Conservation (phyloP, 345 rosid species). For the Populus alba region DNA sequence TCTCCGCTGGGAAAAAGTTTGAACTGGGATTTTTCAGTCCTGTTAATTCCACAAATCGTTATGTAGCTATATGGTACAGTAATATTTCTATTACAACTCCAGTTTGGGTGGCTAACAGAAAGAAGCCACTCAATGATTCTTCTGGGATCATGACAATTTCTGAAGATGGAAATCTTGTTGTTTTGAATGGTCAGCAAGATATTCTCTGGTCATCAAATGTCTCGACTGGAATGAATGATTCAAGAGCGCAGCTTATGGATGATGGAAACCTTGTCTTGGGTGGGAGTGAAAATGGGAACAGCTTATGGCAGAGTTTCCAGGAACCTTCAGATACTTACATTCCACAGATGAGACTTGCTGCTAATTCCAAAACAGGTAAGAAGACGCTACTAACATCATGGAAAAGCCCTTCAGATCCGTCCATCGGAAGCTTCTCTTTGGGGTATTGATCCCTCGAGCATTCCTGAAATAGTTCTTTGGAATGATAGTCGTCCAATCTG, state of each 20-base stretch:
- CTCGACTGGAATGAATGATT: constrained; percentile 10
- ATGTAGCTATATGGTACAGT: constrained; percentile 12
- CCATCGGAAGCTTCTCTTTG: constrained; percentile 39
- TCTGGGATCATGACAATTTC: constrained; percentile 33
- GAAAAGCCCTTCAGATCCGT: constrained; percentile 55
- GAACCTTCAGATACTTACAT: constrained; percentile 32
- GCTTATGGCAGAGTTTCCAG: constrained; percentile 40
- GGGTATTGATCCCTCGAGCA: constrained; percentile 26
- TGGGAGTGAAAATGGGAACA: constrained; percentile 17
- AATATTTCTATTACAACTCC: neutral
- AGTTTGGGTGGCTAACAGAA: constrained; percentile 14
- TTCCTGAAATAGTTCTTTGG: constrained; percentile 44
- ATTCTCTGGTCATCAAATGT: constrained; percentile 56
- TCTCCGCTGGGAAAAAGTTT: no score
- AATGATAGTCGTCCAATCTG: constrained; percentile 37
- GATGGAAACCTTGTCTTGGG: constrained; percentile 52
- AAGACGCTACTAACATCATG: constrained; percentile 45
- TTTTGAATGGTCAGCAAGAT: constrained; percentile 33
- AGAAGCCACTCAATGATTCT: constrained; percentile 16
- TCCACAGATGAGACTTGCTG: constrained; percentile 39
- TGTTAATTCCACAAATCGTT: constrained; percentile 1
- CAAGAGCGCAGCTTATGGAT: constrained; percentile 42
- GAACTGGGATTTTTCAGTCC: constrained; percentile 8
- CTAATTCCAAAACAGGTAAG: constrained; percentile 24
- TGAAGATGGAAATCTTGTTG: constrained; percentile 40